Percentiles rank a stretch among this genome's conserved stretches.
phyloP scores from a whole-genome alignment of 129 eudicot genomes.

The sunflower (Helianthus annuus) region HanXRQr2.0-SUNRISE NC_035437.2:106729230-106729729 shows the following conservation, averaged over 20 bases:
- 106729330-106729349: conserved; percentile 21
- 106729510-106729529: conserved; percentile 27
- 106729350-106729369: conserved; percentile 36
- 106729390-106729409: conserved; percentile 48
- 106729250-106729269: not conserved
- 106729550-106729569: conserved; percentile 35
- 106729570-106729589: conserved; percentile 36
- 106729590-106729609: conserved; percentile 28
- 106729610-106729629: not conserved
- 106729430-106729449: conserved; percentile 29
- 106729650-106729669: too few relatives aligned
- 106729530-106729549: conserved; percentile 30
- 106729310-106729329: not conserved
- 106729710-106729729: too few relatives aligned
- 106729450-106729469: conserved; percentile 27
- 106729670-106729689: too few relatives aligned
- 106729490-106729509: conserved; percentile 31
- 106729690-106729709: too few relatives aligned
- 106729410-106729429: conserved; percentile 28
- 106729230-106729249: not conserved
- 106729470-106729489: conserved; percentile 31
- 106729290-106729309: too few relatives aligned
- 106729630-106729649: not conserved
- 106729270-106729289: not conserved
- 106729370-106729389: conserved; percentile 39